Evolutionary conservation across 495 filamentous ascomycete genomes (phyloP), one percentile per base, ranked within the genome.

Genomic region (Cryomyces antarcticus): DNA sequence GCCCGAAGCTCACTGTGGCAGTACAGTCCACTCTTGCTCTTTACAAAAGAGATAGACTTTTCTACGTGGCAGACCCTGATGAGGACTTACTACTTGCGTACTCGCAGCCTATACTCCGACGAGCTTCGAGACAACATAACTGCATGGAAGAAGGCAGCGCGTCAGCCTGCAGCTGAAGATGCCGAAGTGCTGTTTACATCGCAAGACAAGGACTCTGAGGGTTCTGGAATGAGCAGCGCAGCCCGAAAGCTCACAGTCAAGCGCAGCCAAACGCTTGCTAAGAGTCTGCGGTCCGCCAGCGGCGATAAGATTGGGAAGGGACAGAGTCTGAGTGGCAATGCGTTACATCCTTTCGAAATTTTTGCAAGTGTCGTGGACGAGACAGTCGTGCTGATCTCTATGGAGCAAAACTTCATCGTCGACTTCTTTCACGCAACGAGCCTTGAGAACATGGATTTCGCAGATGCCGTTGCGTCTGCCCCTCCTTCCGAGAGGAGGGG

Each of bases 171-270:
- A 7, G 79, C 75, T 27, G 88, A 93, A n/a, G 88, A 95, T 52
- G 64, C 70, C 30, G 88, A 94, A 44, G 61, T 93, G 28, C 68
- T 94, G 7, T 96, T 95, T 52, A 93, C 83, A 1, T 68, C 81
- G 4, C 77, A 85, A 52, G 75, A 88, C 49, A 89, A 92, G 49
- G 73, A 93, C 65, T 69, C 78, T 57, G 69, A 78, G 65, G 70
- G 75, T 17, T 24, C 17, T 24, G 17, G 17, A 24, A 68, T 81
- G 12, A 72, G 78, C 12, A 75, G 74, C 35, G 81, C 87, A 5
- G 87, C 86, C 7, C 71, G 86, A 36, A 94, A 94, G 55, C 61
- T 94, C 28, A 95, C 88, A 0, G 88, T 96, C 36, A 93, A 92
- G 64, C 70, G 89, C 53, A 78, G 73, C 39, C 77, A 81, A 55